Percentiles rank a stretch among this genome's conserved stretches.
These are phyloP conservation scores for Rickenella mellea DNA, from an alignment of 768 basidiomycete genomes.

Conservation along the genomic window DNA sequence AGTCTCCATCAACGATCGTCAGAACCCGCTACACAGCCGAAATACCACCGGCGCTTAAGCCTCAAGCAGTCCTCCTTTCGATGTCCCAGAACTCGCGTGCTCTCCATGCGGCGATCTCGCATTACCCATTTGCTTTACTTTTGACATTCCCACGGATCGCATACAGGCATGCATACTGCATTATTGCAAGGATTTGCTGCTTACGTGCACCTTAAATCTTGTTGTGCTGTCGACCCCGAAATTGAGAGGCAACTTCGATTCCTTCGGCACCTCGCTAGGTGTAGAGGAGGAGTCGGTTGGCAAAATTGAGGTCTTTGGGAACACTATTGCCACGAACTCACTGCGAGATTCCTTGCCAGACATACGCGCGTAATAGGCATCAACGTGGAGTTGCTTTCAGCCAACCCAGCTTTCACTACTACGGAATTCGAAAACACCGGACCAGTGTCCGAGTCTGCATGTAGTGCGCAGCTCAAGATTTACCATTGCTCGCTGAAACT, in stretches of 20 bases:
- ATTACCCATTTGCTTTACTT: constrained; percentile 43
- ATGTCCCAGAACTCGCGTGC: constrained; percentile 29
- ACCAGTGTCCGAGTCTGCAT: not conserved
- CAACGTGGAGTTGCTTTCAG: constrained; percentile 28
- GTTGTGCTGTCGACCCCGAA: constrained; percentile 16
- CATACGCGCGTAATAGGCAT: constrained; percentile 26
- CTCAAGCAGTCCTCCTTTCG: constrained; percentile 39
- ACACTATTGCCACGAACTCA: constrained; percentile 14
- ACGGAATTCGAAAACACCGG: not conserved
- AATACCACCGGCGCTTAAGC: constrained; percentile 31
- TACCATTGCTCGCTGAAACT: constrained; percentile 35
- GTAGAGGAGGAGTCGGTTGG: constrained; percentile 23
- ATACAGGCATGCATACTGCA: constrained; percentile 52
- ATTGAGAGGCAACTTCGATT: constrained; percentile 7
- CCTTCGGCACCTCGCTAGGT: constrained; percentile 6
- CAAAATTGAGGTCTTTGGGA: constrained; percentile 22
- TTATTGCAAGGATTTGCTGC: constrained; percentile 50
- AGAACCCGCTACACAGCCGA: not conserved
- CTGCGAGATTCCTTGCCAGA: constrained; percentile 24
- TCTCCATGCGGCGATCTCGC: constrained; percentile 28
- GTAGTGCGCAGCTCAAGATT: constrained; percentile 20
- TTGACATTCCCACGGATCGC: constrained; percentile 49
- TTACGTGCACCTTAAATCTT: constrained; percentile 50
- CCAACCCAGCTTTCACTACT: constrained; percentile 13
- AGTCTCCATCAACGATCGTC: constrained; percentile 1